phyloP scores from a whole-genome alignment of 805 yeast genomes.

The Candida coleopterorum region DNA sequence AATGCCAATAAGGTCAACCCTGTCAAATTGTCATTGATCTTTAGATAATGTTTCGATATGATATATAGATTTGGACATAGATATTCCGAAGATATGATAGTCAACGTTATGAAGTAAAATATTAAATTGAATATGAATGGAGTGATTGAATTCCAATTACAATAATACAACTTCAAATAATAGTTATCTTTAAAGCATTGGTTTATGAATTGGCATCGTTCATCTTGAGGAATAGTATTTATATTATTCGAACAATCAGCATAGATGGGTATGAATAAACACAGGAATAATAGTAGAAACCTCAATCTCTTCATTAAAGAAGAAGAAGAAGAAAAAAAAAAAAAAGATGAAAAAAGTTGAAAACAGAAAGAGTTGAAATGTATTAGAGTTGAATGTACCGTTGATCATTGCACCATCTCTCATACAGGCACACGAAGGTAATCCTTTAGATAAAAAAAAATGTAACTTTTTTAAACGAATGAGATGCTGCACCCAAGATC shows the following conservation, averaged over 20 bases:
- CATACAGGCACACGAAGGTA: constrained; percentile 78
- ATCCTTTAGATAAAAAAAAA: constrained; percentile 59
- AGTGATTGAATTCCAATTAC: constrained; percentile 16
- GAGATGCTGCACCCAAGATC: constrained; percentile 76
- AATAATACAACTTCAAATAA: constrained; percentile 34
- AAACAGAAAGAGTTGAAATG: too few relatives aligned
- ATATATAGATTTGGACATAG: constrained; percentile 73
- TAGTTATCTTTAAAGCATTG: constrained; percentile 30
- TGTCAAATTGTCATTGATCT: constrained; percentile 69
- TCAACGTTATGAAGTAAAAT: constrained; percentile 57
- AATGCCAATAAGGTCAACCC: constrained; percentile 86
- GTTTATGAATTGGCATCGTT: constrained; percentile 36
- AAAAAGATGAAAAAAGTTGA: background rate
- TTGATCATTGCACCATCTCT: constrained; percentile 62
- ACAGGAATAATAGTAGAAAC: background rate
- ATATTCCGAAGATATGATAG: constrained; percentile 76
- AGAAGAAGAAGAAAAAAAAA: background rate
- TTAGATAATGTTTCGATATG: constrained; percentile 51
- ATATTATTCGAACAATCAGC: background rate
- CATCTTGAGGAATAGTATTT: constrained; percentile 8
- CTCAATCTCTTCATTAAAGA: background rate
- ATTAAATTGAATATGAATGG: constrained; percentile 22
- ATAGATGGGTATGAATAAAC: too few relatives aligned
- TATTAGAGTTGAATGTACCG: constrained; percentile 34
- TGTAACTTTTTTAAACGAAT: constrained; percentile 41